Evolutionary conservation across 805 yeast species (phyloP).

Genomic region (Lipomyces sp.): DNA sequence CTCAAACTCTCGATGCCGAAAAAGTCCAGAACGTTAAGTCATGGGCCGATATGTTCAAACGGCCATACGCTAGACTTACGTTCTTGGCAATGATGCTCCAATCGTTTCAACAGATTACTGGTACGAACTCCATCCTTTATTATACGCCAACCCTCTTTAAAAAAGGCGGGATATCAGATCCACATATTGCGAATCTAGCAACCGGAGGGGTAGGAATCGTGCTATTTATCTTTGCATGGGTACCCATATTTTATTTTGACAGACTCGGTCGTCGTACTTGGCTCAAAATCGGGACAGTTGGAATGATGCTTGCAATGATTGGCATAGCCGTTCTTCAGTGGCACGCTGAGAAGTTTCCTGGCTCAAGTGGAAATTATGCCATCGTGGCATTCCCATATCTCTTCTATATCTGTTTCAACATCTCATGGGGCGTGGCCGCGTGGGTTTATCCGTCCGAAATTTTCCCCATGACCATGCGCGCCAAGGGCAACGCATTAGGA

Average conservation of each 20-base stretch:
- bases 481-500: conserved; percentile 86
- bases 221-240: conserved; percentile 40
- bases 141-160: conserved; percentile 52
- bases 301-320: conserved; percentile 4
- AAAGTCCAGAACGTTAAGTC: background rate
- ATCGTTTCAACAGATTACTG: conserved; percentile 43
- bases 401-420: conserved; percentile 43
- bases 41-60: conserved; percentile 16
- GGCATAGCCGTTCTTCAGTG: background rate
- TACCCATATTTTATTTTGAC: conserved; percentile 61
- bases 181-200: conserved; percentile 52
- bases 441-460: conserved; percentile 44
- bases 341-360: conserved; percentile 1
- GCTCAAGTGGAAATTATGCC: background rate
- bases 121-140: conserved; percentile 54
- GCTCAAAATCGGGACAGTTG: conserved; percentile 47
- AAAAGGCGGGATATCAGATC: conserved; percentile 56
- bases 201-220: conserved; percentile 49
- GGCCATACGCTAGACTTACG: conserved; percentile 12
- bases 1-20: background rate
- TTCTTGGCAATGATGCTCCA: conserved; percentile 12
- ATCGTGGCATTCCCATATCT: background rate
- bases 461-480: conserved; percentile 78
- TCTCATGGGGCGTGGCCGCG: conserved; percentile 40
- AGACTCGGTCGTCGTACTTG: conserved; percentile 67